phyloP scores from a whole-genome alignment of 805 yeast genomes.

The Pichia occidentalis region DNA sequence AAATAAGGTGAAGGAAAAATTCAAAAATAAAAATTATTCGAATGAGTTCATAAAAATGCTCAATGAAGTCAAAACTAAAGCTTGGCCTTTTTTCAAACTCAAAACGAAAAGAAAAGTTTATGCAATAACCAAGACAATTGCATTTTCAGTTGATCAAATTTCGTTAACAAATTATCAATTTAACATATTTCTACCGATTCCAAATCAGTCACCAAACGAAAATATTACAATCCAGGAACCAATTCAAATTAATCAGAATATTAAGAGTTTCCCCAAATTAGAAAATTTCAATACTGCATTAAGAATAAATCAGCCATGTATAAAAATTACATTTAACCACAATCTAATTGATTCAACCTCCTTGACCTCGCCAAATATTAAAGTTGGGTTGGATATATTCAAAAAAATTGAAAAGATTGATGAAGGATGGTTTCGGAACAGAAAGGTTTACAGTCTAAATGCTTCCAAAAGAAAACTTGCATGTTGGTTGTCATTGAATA shows the following conservation, averaged over 20 bases:
- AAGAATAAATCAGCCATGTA: constrained; percentile 12
- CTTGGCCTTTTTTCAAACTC: neutral
- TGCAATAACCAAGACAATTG: constrained; percentile 16
- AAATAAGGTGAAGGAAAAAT: neutral
- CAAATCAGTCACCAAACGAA: constrained; percentile 15
- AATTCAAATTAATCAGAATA: constrained; percentile 3
- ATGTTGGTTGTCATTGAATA: constrained; percentile 17
- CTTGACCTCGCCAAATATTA: constrained; percentile 12
- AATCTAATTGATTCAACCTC: constrained; percentile 14
- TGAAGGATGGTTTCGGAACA: constrained; percentile 12
- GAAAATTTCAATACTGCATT: constrained; percentile 5
- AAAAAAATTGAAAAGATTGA: constrained; percentile 11
- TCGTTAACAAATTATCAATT: constrained; percentile 16
- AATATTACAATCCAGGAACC: constrained; percentile 18
- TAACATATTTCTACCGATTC: constrained; percentile 24
- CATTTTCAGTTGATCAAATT: constrained; percentile 20
- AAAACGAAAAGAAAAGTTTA: constrained; percentile 13
- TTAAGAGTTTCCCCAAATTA: constrained; percentile 4
- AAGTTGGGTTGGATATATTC: constrained; percentile 15
- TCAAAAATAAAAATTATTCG: constrained; percentile 6
- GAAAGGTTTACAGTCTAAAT: constrained; percentile 8
- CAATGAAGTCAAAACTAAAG: constrained; percentile 2
- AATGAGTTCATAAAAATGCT: constrained; percentile 4
- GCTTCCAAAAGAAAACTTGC: constrained; percentile 9
- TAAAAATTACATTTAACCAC: constrained; percentile 15